phyloP scores from a whole-genome alignment of 2,329 filamentous ascomycete genomes.

The Allantophomopsis lycopodina region DNA sequence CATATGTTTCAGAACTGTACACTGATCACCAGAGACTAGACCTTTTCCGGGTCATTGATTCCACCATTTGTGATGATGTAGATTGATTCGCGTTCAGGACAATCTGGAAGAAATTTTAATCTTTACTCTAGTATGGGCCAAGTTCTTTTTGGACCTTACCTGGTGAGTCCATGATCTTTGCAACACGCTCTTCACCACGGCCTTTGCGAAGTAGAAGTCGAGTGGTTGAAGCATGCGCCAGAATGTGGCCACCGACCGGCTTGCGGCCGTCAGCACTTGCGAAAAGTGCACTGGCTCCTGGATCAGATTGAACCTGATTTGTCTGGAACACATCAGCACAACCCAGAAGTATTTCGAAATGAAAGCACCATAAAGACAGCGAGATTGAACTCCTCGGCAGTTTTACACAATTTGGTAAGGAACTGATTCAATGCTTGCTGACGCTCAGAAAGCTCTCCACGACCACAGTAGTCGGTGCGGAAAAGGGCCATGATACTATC shows the following conservation, averaged over 20 bases:
- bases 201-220: conserved; percentile 54
- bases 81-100: conserved; percentile 53
- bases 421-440: conserved; percentile 57
- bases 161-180: conserved; percentile 54
- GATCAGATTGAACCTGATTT: conserved; percentile 60
- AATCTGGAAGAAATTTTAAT: conserved; percentile 29
- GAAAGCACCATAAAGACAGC: conserved; percentile 41
- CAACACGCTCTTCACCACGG: conserved; percentile 54
- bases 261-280: conserved; percentile 55
- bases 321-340: conserved; percentile 27
- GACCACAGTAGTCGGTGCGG: conserved; percentile 51
- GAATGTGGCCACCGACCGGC: conserved; percentile 52
- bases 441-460: conserved; percentile 53
- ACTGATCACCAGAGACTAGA: conserved; percentile 17
- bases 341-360: not conserved
- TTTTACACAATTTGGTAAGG: conserved; percentile 46
- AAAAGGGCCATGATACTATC: conserved; percentile 61
- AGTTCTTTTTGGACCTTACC: conserved; percentile 26
- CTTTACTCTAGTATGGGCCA: not conserved
- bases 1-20: no score
- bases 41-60: conserved; percentile 53
- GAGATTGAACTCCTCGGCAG: conserved; percentile 59
- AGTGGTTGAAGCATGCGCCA: conserved; percentile 56
- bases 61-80: conserved; percentile 59
- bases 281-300: conserved; percentile 53